A percentile compares a stretch with the other conserved stretches of the same genome.
phyloP scores from a whole-genome alignment of 1,284 basidiomycete species.

The Leccinum subrobustum region DNA sequence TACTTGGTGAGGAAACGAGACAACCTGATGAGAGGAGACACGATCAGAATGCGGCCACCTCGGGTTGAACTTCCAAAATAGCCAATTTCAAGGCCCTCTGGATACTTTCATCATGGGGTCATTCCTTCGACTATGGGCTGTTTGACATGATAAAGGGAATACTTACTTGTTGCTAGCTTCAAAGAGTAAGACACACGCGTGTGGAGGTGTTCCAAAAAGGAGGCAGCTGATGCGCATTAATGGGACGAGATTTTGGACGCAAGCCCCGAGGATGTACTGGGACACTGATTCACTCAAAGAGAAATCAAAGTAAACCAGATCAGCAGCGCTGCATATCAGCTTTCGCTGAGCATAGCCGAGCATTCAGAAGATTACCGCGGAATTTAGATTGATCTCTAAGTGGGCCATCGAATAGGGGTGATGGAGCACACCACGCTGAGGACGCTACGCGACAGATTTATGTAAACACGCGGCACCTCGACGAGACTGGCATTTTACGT shows the following conservation, averaged over 20 bases:
- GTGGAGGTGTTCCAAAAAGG: constrained; percentile 17
- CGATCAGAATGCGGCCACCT: constrained; percentile 16
- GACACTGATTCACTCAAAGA: background rate
- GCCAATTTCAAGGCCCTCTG: background rate
- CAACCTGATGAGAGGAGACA: constrained; percentile 14
- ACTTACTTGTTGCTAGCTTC: constrained; percentile 14
- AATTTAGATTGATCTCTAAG: constrained; percentile 46
- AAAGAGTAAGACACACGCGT: constrained; percentile 1
- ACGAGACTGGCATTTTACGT: background rate
- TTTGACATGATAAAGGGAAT: constrained; percentile 22
- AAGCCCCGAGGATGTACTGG: background rate
- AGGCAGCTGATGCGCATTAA: constrained; percentile 32
- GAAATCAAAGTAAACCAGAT: background rate
- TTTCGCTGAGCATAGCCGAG: background rate
- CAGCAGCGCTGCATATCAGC: background rate
- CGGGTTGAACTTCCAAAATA: constrained; percentile 18
- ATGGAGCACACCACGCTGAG: constrained; percentile 36
- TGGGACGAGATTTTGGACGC: constrained; percentile 9
- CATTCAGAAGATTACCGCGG: constrained; percentile 18
- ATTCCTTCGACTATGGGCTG: constrained; percentile 4
- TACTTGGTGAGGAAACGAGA: background rate
- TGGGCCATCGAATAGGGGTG: constrained; percentile 40
- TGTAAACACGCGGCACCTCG: background rate
- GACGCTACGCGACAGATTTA: background rate
- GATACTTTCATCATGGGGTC: constrained; percentile 17